Evolutionary conservation across 305 asterid species (phyloP), one percentile per base, ranked within the genome.

Genomic region (Fraxinus xanthoxyloides): DNA sequence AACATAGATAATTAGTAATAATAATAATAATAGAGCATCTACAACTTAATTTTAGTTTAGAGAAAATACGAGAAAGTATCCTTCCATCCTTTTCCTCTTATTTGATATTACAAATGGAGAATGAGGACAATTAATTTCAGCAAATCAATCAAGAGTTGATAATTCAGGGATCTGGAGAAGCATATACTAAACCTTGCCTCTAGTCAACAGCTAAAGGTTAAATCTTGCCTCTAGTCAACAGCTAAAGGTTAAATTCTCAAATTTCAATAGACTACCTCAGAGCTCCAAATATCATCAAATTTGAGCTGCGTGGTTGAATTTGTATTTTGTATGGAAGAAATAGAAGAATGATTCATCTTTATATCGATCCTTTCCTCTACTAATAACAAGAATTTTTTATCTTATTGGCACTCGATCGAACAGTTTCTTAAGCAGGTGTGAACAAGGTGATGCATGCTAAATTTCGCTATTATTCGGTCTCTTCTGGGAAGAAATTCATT

Each of bases 371-470:
- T 28, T 31, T 69, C 75, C 38, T 69, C 23, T 70, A 31, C 13
- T 70, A 31, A 31, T 31, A 31, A 15, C 38, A 15, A 70, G 36
- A 70, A 31, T 13, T 30, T 70, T 35, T 31, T 31, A 30, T 70
- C 75, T 35, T 70, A 31, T 15, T 6, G 23, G 10, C 23, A 70
- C 75, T 31, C 12, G 6, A 70, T 15, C 43, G 24, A 70, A 35
- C 75, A 13, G 51, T 35, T 36, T 56, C 75, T 77, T 51, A 28
- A 72, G 40, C 79, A 28, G 78, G 69, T 51, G 67, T 78, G 76
- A 21, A 28, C 13, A 40, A 79, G 43, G 24, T 77, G 30, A 19
- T 21, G 10, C 54, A 23, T 72, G 43, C 72, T 54, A 32, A 80
- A 21, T 72, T 61, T 63, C 12, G 40, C 46, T 8, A n/a, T 13